phyloP scores from a whole-genome alignment of 371 early-diverging fungal genomes.

The Mortierella sp. region DNA sequence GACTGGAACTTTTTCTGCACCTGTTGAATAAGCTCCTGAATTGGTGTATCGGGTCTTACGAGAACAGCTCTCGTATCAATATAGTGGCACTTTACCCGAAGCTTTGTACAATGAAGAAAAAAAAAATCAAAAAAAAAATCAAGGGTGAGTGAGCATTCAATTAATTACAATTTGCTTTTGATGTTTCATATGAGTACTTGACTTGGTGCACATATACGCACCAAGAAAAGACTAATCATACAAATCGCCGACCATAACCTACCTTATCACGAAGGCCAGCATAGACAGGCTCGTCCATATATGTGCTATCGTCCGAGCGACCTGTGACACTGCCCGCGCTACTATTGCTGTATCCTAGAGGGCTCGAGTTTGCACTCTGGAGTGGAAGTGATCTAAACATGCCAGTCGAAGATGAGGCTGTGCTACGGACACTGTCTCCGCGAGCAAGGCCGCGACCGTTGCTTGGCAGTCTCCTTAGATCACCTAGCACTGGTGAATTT shows the following conservation, averaged over 20 bases:
- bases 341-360: conserved; percentile 16
- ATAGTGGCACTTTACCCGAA: conserved; percentile 87
- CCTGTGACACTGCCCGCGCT: conserved; percentile 7
- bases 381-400: conserved; percentile 2
- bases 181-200: neutral
- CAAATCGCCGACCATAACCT: too few relatives aligned
- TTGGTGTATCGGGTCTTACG: conserved; percentile 69
- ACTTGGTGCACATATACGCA: neutral
- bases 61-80: conserved; percentile 80
- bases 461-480: conserved; percentile 35
- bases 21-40: conserved; percentile 69
- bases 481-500: neutral
- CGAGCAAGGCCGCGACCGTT: conserved; percentile 23
- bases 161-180: neutral
- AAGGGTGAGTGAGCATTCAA: neutral
- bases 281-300: conserved; percentile 41
- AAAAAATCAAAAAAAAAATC: too few relatives aligned
- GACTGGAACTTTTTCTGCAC: conserved; percentile 78
- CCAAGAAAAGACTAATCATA: too few relatives aligned
- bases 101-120: conserved; percentile 18
- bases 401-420: conserved; percentile 11
- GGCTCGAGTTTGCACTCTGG: conserved; percentile 10
- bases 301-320: conserved; percentile 23
- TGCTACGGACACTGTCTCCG: conserved; percentile 48
- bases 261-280: conserved; percentile 51